Evolutionary conservation across 805 yeast species (phyloP).

Genomic region (Huiozyma sinensis): DNA sequence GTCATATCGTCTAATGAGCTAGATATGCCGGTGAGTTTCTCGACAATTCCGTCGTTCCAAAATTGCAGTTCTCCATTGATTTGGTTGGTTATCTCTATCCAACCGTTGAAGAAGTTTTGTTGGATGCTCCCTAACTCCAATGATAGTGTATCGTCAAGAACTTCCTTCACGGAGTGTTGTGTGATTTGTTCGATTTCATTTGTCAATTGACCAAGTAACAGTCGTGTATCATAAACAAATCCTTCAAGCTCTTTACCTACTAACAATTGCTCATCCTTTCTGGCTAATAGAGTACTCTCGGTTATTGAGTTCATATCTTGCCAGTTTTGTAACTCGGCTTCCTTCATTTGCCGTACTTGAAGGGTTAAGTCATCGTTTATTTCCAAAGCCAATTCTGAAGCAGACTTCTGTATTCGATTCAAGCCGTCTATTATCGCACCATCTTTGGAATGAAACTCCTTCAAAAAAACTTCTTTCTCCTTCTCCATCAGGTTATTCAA

Average conservation of each 20-base stretch:
- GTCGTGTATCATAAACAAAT: slow-evolving; percentile 1
- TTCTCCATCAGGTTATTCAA: background rate
- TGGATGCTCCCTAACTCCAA: slow-evolving; percentile 29
- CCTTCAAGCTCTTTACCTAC: background rate
- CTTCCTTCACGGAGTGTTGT: slow-evolving; percentile 2
- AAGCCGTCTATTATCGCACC: background rate
- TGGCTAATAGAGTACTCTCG: background rate
- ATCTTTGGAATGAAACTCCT: background rate
- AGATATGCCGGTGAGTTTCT: slow-evolving; percentile 9
- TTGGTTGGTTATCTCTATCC: slow-evolving; percentile 6
- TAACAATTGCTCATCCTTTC: background rate
- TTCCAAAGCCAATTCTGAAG: background rate
- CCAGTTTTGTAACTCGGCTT: background rate
- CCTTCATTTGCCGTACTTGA: background rate
- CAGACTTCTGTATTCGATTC: background rate
- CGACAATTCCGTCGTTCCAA: slow-evolving; percentile 11
- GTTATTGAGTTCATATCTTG: background rate
- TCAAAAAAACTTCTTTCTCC: background rate
- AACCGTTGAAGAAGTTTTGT: slow-evolving; percentile 9
- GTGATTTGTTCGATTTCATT: too few species aligned
- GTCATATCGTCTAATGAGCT: slow-evolving; percentile 8
- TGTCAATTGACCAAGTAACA: too few species aligned
- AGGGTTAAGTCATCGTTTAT: background rate
- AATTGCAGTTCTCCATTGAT: slow-evolving; percentile 8
- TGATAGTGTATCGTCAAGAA: slow-evolving; percentile 4